These are phyloP conservation scores for Colletotrichum aenigma DNA, from an alignment of 2,329 filamentous ascomycete genomes.

Conservation along the genomic window DNA sequence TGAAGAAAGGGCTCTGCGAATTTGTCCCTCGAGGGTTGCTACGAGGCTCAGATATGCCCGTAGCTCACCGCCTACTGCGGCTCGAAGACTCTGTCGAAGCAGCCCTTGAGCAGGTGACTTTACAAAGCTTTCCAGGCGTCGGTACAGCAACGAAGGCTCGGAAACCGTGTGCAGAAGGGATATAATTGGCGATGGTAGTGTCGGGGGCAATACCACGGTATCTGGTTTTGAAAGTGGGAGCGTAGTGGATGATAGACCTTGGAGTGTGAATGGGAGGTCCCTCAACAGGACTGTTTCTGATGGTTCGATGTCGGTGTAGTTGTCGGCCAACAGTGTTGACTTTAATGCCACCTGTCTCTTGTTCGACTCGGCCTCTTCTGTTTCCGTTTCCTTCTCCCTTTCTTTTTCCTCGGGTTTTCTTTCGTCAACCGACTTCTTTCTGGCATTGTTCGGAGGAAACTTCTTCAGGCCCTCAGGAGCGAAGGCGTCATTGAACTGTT, in stretches of 20 bases:
- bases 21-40: constrained; percentile 90
- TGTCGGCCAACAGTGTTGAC: constrained; percentile 61
- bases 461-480: constrained; percentile 55
- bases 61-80: constrained; percentile 83
- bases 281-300: constrained; percentile 71
- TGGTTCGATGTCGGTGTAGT: constrained; percentile 62
- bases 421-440: constrained; percentile 33
- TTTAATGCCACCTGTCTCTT: constrained; percentile 60
- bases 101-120: constrained; percentile 81
- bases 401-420: constrained; percentile 32
- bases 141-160: constrained; percentile 92
- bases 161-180: constrained; percentile 88
- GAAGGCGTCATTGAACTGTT: constrained; percentile 57
- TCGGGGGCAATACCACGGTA: constrained; percentile 76
- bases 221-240: constrained; percentile 75
- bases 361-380: constrained; percentile 28
- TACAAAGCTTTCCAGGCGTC: constrained; percentile 79
- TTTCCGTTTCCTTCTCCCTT: constrained; percentile 30
- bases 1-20: constrained; percentile 78
- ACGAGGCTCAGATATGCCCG: constrained; percentile 90
- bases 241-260: constrained; percentile 88
- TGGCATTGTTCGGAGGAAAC: constrained; percentile 45
- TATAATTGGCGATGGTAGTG: constrained; percentile 82
- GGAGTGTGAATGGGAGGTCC: constrained; percentile 90
- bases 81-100: constrained; percentile 89